A percentile compares a stretch with the other conserved stretches of the same genome.
Conservation (phyloP, 2,329 filamentous ascomycete genomes). For the Trichoderma pleuroti region DNA sequence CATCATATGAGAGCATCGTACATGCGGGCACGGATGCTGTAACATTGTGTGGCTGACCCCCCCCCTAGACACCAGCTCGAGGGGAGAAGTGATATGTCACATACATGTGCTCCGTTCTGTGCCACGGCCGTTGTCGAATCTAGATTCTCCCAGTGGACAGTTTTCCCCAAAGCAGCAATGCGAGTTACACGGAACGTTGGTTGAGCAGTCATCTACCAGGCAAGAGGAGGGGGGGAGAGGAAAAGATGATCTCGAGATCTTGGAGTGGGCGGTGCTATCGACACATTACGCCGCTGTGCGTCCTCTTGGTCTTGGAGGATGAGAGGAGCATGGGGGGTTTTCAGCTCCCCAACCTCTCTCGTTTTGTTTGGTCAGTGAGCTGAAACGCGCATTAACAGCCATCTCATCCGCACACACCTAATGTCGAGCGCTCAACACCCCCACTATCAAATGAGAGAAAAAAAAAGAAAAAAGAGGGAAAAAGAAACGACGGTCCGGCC, state of each 20-base stretch:
- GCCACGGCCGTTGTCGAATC: not conserved
- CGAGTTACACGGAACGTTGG: not conserved
- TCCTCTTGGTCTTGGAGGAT: not conserved
- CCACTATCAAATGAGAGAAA: not conserved
- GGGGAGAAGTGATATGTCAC: not conserved
- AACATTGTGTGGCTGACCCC: not conserved
- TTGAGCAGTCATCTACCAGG: not conserved
- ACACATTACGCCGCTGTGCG: not conserved
- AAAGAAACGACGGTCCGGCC: not conserved
- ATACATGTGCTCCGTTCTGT: not conserved
- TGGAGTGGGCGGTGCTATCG: not conserved
- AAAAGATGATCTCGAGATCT: slow-evolving; percentile 3
- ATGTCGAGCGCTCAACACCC: not conserved
- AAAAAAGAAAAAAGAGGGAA: not conserved
- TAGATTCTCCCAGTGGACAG: not conserved
- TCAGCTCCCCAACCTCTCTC: not conserved
- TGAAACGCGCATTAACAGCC: not conserved
- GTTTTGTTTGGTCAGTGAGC: not conserved
- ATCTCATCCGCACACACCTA: not conserved
- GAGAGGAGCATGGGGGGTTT: not conserved
- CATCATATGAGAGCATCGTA: not conserved
- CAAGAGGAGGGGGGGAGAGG: not conserved
- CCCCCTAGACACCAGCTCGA: not conserved
- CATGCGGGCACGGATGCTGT: not conserved
- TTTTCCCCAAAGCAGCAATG: not conserved